Base-by-base conservation (phyloP, 2,329 filamentous ascomycete genomes). In the Stenocarpella maydis region DNA sequence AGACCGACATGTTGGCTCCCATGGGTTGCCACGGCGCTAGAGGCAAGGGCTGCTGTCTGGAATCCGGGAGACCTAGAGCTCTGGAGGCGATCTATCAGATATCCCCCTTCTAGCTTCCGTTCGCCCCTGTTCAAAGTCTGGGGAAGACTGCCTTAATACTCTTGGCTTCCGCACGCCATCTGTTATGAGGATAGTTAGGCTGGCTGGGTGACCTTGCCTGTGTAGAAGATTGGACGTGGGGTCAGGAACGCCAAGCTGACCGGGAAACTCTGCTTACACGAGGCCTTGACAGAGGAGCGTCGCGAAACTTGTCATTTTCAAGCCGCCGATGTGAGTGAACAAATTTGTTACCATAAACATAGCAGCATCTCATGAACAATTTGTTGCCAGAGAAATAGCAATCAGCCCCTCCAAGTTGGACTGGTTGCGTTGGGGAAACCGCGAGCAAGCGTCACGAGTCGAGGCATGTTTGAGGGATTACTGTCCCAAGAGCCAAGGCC, bases 401-500 rank as follows among this genome's bases (percentile, higher is more conserved):
- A 2, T n/a, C n/a, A 7, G 3, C 12, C 7, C 37, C 19, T 34
- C n/a, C 26, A 8, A 45, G 19, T 34, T 21, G 31, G 21, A 47
- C 14, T 8, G 26, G 58, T 28, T 15, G 17, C 28, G 26, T 24
- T 17, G 41, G 39, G 15, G n/a, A n/a, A 47, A 21, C 37, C 43
- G 19, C 37, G n/a, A 47, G 6, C n/a, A 61, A 47, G 41, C 6
- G 58, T 61, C 41, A 61, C 41, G 41, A 61, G 58, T 61, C 58
- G 58, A 28, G 55, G 47, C 39, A 34, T 9, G 55, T 47, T 21
- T 31, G 39, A 34, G 34, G 58, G 41, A 47, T 61, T 61, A 47
- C 15, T 61, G 26, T 61, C 37, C 58, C 58, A 61, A 61, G 58
- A 47, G 58, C 58, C 58, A 61, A 61, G 58, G 58, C 58, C 39